Conservation (phyloP, 495 filamentous ascomycete species). For the Lasiosphaeria hispida region DNA sequence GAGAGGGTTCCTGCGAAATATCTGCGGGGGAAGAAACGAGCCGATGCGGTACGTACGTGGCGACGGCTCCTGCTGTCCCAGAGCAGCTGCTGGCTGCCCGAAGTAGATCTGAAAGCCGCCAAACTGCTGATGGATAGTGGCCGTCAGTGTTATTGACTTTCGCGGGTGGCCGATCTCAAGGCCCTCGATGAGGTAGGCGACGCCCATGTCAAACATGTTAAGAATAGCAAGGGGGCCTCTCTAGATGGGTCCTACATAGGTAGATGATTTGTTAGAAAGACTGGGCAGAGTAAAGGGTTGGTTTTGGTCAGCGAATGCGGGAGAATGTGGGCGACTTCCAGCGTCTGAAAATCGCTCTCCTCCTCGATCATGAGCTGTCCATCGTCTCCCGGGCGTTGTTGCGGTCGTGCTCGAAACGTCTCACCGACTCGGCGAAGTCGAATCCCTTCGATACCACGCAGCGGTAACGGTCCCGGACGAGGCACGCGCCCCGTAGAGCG, state of each 20-base stretch:
- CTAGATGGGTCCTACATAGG: slow-evolving; percentile 11
- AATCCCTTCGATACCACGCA: slow-evolving; percentile 26
- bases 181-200: slow-evolving; percentile 23
- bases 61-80: slow-evolving; percentile 8
- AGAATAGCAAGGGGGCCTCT: slow-evolving; percentile 25
- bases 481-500: slow-evolving; percentile 23
- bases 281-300: no score
- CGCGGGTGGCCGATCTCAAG: slow-evolving; percentile 20
- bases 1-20: slow-evolving; percentile 15
- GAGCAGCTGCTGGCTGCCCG: no score
- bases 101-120: slow-evolving; percentile 25
- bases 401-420: slow-evolving; percentile 5
- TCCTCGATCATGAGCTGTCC: slow-evolving; percentile 17
- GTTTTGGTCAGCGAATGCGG: slow-evolving; percentile 26
- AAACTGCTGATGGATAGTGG: slow-evolving; percentile 19
- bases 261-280: no score
- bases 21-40: slow-evolving; percentile 5
- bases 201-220: slow-evolving; percentile 26
- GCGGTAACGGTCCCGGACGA: slow-evolving; percentile 28
- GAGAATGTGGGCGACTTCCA: slow-evolving; percentile 29
- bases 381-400: slow-evolving; percentile 23
- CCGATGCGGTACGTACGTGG: slow-evolving; percentile 24
- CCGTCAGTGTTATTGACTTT: slow-evolving; percentile 25
- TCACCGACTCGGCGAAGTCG: no score
- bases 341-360: background rate